Evolutionary conservation across 495 filamentous ascomycete species (phyloP), one percentile per base, ranked within the genome.

Genomic region (Friedmanniomyces simplex): DNA sequence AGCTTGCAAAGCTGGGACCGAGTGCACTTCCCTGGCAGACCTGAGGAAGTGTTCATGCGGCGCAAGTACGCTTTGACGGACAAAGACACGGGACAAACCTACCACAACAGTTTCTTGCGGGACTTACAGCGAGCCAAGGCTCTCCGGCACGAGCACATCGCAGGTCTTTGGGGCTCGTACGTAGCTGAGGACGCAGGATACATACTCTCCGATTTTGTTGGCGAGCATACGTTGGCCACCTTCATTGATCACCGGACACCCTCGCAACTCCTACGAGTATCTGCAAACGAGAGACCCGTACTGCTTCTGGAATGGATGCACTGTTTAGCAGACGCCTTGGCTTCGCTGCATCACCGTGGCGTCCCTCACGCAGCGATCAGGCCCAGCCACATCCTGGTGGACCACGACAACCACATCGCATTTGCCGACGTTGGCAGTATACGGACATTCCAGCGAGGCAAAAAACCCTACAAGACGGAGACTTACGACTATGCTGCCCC

Each of bases 401-500:
- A 91, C 62, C 67, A 74, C 50, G 74, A 84, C 36, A 86, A 87
- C 63, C 74, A 78, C 37, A 82, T 95, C 52, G 86, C 82, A 64
- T 81, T 93, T 39, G 77, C 82, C 32, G 88, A 94, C 63, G 86
- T 81, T 63, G 81, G 84, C 47, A 80, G 77, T 11, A 69, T 87
- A 68, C 73, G 82, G 69, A 72, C 80, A 28, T 66, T 82, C 73
- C 69, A 77, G 73, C 59, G 65, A 45, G 76, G 79, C 48, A 73
- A 73, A 46, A 69, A 73, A 61, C 59, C 64, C 12, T 70, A 82
- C 54, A 88, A 91, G 59, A 83, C 84, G 34, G 91, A 97, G 66
- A 77, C 78, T 34, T 96, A 96, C 72, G 85, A 94, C 60, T 93
- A 95, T 63, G 84, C 85, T 1, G 82, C 91, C 1, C 91, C 91